Base-by-base conservation (phyloP, 331 rosid species). In the Cydonia oblonga region DNA sequence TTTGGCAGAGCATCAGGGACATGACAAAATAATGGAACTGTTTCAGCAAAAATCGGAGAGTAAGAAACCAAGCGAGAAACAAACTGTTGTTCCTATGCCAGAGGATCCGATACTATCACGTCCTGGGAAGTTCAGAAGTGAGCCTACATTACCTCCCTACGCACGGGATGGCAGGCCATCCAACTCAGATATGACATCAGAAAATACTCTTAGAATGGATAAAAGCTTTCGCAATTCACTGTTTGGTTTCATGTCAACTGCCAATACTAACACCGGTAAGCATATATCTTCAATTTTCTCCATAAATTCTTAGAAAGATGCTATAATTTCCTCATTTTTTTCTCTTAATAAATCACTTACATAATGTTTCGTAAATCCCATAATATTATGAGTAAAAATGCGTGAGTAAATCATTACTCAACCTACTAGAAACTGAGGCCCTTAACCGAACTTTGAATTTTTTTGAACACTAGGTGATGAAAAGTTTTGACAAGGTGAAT, bases 241-340 rank as follows among this genome's bases (percentile, higher is more conserved):
- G 7, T 78, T 92, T 60, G 96, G 96, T 56, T 66, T 86, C 73
- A 68, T 90, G 72, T 82, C 91, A 14, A 75, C 81, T 22, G 89
- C 86, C 57, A 82, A 60, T 35, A 51, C 46, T 12, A 82, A 60
- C 26, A 56, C 40, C 7, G 83, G 96, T 90, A 68, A 76, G 81
- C 52, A 28, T 60, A 24, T 30, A 46, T 61, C 64, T n/a, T 49
- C 35, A 8, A 5, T 9, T 30, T 54, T 58, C 65, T 70, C 9
- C 23, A 7, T 14, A 56, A 7, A 32, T 32, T 7, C 74, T 70
- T 35, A 8, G 66, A 16, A 14, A 23, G 29, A 54, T 15, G 65
- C 6, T 15, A 22, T 33, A 7, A 33, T 22, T 56, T 57, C 19
- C 60, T 7, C 13, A 18, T 18, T 53, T 68, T 12, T 12, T 25